Evolutionary conservation across 2,329 filamentous ascomycete species (phyloP).

Genomic region (Colletotrichum brevisporum): DNA sequence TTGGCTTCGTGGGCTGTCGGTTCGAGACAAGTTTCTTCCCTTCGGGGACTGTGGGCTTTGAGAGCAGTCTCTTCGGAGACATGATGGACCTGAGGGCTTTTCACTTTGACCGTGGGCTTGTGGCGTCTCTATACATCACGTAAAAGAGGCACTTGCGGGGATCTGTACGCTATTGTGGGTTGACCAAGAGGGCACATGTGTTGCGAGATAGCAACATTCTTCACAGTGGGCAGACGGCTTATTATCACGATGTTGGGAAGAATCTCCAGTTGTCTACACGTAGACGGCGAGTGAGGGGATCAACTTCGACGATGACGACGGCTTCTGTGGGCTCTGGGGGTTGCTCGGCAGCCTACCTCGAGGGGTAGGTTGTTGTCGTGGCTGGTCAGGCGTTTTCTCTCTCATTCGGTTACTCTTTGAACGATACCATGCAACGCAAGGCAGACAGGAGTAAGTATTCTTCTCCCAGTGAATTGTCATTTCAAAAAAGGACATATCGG

Average conservation of each 20-base stretch:
- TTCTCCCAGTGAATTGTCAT: slow-evolving; percentile 36
- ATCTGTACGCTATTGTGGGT: slow-evolving; percentile 42
- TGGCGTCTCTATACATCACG: slow-evolving; percentile 43
- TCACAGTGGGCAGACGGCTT: slow-evolving; percentile 44
- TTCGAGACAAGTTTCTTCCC: slow-evolving; percentile 59
- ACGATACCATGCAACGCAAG: slow-evolving; percentile 39
- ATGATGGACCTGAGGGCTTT: slow-evolving; percentile 71
- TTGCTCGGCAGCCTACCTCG: slow-evolving; percentile 25
- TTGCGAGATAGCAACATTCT: slow-evolving; percentile 39
- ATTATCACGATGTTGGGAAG: slow-evolving; percentile 48
- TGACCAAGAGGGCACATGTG: slow-evolving; percentile 50
- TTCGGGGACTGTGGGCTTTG: slow-evolving; percentile 65
- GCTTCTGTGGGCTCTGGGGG: slow-evolving; percentile 49
- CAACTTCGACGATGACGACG: slow-evolving; percentile 47
- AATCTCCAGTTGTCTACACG: slow-evolving; percentile 47
- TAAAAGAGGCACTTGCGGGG: slow-evolving; percentile 27
- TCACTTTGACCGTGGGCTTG: slow-evolving; percentile 51
- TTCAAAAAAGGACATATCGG: slow-evolving; percentile 23
- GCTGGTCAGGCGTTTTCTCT: slow-evolving; percentile 40
- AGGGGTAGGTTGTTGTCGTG: slow-evolving; percentile 20
- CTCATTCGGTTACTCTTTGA: slow-evolving; percentile 36
- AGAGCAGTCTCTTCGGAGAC: slow-evolving; percentile 62
- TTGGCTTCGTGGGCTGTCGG: slow-evolving; percentile 72
- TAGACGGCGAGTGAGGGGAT: slow-evolving; percentile 48
- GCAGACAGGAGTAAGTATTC: slow-evolving; percentile 43